phyloP scores from a whole-genome alignment of 2,329 filamentous ascomycete genomes.

The Hypoxylon sp. region DNA sequence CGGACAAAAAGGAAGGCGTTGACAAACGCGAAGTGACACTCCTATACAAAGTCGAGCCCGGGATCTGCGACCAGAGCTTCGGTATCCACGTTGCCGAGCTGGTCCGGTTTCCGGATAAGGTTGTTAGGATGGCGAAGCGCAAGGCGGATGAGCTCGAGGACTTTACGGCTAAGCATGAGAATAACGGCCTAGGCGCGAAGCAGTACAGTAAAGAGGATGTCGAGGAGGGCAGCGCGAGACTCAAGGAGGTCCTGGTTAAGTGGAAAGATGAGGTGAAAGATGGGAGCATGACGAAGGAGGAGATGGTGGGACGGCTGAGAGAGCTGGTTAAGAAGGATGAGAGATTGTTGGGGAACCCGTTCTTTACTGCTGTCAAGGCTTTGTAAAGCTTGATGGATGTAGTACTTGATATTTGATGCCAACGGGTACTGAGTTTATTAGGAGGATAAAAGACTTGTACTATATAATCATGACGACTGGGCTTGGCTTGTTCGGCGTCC shows the following conservation, averaged over 20 bases:
- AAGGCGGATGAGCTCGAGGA: slow-evolving; percentile 99
- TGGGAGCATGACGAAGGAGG: slow-evolving; percentile 75
- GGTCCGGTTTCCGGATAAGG: slow-evolving; percentile 95
- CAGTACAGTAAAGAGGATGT: slow-evolving; percentile 87
- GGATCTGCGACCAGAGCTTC: slow-evolving; percentile 97
- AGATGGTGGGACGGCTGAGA: slow-evolving; percentile 84
- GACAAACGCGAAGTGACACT: slow-evolving; percentile 88
- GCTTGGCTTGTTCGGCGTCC: slow-evolving; percentile 32
- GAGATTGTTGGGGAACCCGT: slow-evolving; percentile 74
- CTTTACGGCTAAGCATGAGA: slow-evolving; percentile 84
- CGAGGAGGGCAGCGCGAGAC: slow-evolving; percentile 85
- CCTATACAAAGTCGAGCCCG: slow-evolving; percentile 95
- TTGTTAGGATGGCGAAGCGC: slow-evolving; percentile 98
- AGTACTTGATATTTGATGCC: neutral
- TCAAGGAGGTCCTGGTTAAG: slow-evolving; percentile 85
- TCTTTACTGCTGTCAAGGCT: slow-evolving; percentile 76
- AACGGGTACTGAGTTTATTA: neutral
- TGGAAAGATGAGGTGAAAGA: slow-evolving; percentile 85
- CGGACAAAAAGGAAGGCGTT: slow-evolving; percentile 56
- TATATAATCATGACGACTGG: slow-evolving; percentile 28
- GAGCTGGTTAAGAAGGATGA: slow-evolving; percentile 83
- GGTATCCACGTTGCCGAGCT: slow-evolving; percentile 98
- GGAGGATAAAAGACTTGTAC: slow-evolving; percentile 23
- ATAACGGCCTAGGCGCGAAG: slow-evolving; percentile 59
- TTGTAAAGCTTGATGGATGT: slow-evolving; percentile 56